phyloP scores from a whole-genome alignment of 2,329 filamentous ascomycete genomes.

The Pyrenophora seminiperda region DNA sequence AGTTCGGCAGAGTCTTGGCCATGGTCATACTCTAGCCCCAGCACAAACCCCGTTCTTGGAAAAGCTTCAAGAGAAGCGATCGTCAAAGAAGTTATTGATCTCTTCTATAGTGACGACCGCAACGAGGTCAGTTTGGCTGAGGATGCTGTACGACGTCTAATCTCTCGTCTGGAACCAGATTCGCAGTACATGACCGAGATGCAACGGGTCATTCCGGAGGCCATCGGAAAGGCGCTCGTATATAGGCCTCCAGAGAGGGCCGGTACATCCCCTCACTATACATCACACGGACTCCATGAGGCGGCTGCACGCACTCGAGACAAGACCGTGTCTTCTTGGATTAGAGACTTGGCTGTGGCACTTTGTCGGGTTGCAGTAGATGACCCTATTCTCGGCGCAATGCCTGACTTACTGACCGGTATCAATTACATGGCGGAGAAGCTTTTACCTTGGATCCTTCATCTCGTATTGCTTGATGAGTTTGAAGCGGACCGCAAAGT shows the following conservation, averaged over 20 bases:
- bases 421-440: constrained; percentile 73
- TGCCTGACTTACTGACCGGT: constrained; percentile 68
- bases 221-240: constrained; percentile 38
- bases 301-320: constrained; percentile 21
- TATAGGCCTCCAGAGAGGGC: constrained; percentile 26
- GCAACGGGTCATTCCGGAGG: constrained; percentile 35
- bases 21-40: constrained; percentile 29
- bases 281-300: constrained; percentile 21
- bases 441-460: constrained; percentile 81
- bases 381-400: constrained; percentile 70
- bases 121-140: constrained; percentile 54
- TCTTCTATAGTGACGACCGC: constrained; percentile 48
- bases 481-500: constrained; percentile 64
- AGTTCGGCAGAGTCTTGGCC: constrained; percentile 29
- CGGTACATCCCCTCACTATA: background rate
- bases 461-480: constrained; percentile 76
- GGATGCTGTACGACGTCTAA: constrained; percentile 41
- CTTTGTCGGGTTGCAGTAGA: constrained; percentile 58
- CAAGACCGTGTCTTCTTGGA: constrained; percentile 57
- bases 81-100: constrained; percentile 43
- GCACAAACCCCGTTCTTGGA: constrained; percentile 30
- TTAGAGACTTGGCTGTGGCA: constrained; percentile 64
- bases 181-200: constrained; percentile 37
- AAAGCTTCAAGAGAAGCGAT: constrained; percentile 45
- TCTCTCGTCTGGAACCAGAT: constrained; percentile 34